Conservation (phyloP, 2,329 filamentous ascomycete species). For the Penicillium polonicum region DNA sequence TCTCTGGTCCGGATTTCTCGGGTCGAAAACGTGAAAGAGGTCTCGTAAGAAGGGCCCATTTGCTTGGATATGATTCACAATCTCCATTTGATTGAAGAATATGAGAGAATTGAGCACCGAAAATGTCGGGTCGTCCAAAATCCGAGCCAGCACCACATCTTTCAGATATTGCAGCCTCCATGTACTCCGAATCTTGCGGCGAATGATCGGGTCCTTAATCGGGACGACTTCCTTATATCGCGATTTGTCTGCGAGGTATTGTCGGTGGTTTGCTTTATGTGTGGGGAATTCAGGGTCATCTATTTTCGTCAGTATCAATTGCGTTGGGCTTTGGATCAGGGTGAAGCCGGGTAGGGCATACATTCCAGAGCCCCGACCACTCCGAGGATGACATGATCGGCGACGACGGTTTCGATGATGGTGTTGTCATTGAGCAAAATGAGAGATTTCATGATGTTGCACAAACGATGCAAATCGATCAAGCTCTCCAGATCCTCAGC, state of each 20-base stretch:
- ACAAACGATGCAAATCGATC: slow-evolving; percentile 81
- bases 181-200: slow-evolving; percentile 91
- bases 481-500: slow-evolving; percentile 91
- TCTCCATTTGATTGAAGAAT: slow-evolving; percentile 98
- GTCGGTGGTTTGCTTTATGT: slow-evolving; percentile 95
- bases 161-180: slow-evolving; percentile 96
- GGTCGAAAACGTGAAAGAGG: slow-evolving; percentile 80
- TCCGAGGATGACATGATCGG: slow-evolving; percentile 82
- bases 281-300: slow-evolving; percentile 95
- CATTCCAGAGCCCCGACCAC: slow-evolving; percentile 94
- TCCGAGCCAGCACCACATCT: slow-evolving; percentile 94
- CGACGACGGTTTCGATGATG: slow-evolving; percentile 92
- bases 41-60: slow-evolving; percentile 78
- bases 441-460: slow-evolving; percentile 96
- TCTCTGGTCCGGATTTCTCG: slow-evolving; percentile 61
- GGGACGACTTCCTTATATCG: slow-evolving; percentile 95
- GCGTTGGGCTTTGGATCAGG: neutral
- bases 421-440: slow-evolving; percentile 91
- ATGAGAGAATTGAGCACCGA: slow-evolving; percentile 96
- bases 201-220: slow-evolving; percentile 78
- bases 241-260: slow-evolving; percentile 83
- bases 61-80: slow-evolving; percentile 87
- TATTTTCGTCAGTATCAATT: slow-evolving; percentile 26
- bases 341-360: slow-evolving; percentile 35
- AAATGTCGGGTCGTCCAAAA: slow-evolving; percentile 96